Percentiles rank a stretch among this genome's conserved stretches.
These are phyloP conservation scores for Russula virescens DNA, from an alignment of 768 basidiomycete genomes.

Conservation along the genomic window DNA sequence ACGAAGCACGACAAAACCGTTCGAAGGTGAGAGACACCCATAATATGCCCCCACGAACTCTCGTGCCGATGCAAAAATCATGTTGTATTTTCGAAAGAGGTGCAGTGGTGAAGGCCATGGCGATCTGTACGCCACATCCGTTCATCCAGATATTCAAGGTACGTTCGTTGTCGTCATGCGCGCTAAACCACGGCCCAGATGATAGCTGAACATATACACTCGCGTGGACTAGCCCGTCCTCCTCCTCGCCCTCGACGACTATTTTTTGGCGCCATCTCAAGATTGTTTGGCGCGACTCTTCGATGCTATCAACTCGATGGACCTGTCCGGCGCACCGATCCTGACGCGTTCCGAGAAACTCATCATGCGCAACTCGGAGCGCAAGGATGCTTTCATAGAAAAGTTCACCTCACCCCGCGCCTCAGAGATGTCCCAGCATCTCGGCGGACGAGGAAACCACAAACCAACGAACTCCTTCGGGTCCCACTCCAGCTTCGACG, in stretches of 20 bases:
- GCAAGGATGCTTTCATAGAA: slow-evolving; percentile 88
- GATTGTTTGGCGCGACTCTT: slow-evolving; percentile 87
- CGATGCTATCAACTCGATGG: slow-evolving; percentile 90
- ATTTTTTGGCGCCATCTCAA: slow-evolving; percentile 83
- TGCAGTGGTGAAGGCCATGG: slow-evolving; percentile 90
- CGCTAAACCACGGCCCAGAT: neutral
- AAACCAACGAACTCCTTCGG: slow-evolving; percentile 32
- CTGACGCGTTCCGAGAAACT: slow-evolving; percentile 80
- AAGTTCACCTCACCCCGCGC: slow-evolving; percentile 44
- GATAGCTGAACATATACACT: neutral
- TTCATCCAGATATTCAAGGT: slow-evolving; percentile 97
- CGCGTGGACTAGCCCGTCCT: slow-evolving; percentile 71
- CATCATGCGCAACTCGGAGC: slow-evolving; percentile 83
- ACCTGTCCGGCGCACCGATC: slow-evolving; percentile 69
- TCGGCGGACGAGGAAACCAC: slow-evolving; percentile 14
- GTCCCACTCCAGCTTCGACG: slow-evolving; percentile 67
- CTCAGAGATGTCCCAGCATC: slow-evolving; percentile 9
- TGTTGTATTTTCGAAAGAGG: slow-evolving; percentile 58
- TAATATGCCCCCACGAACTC: neutral
- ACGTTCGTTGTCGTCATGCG: slow-evolving; percentile 21
- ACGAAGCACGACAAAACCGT: slow-evolving; percentile 86
- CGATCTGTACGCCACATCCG: slow-evolving; percentile 88
- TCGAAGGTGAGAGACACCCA: slow-evolving; percentile 49
- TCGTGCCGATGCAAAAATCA: neutral
- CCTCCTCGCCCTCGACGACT: slow-evolving; percentile 91